phyloP scores from a whole-genome alignment of 768 basidiomycete species.

The Macrolepiota albuminosa region DNA sequence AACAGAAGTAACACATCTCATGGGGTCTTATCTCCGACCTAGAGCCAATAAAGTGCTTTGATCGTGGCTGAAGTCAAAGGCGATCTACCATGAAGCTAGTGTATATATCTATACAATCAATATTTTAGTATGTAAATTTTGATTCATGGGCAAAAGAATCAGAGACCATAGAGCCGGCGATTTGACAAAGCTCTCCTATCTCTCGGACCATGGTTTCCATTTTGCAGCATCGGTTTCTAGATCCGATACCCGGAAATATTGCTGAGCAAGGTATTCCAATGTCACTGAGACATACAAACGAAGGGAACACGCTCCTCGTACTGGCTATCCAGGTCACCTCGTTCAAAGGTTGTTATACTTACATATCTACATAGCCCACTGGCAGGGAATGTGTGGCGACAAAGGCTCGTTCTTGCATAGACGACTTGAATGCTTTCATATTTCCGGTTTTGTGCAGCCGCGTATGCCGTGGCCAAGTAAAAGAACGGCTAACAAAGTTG shows the following conservation, averaged over 20 bases:
- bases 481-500: background rate
- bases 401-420: background rate
- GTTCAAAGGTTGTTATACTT: background rate
- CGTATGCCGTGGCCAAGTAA: slow-evolving; percentile 5
- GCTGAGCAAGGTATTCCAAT: background rate
- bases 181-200: background rate
- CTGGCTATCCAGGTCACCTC: background rate
- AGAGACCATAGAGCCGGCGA: background rate
- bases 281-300: background rate
- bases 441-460: slow-evolving; percentile 5
- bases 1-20: background rate
- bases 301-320: background rate
- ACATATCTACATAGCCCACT: background rate
- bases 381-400: background rate
- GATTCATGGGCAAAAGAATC: background rate
- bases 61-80: background rate
- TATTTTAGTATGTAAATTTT: background rate
- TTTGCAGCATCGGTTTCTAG: background rate
- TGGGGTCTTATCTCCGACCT: background rate
- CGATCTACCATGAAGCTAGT: background rate
- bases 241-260: background rate
- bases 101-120: background rate
- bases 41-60: background rate
- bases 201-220: background rate
- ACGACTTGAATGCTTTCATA: slow-evolving; percentile 1